phyloP scores from a whole-genome alignment of 768 basidiomycete genomes.

The Pisolithus marmoratus region DNA sequence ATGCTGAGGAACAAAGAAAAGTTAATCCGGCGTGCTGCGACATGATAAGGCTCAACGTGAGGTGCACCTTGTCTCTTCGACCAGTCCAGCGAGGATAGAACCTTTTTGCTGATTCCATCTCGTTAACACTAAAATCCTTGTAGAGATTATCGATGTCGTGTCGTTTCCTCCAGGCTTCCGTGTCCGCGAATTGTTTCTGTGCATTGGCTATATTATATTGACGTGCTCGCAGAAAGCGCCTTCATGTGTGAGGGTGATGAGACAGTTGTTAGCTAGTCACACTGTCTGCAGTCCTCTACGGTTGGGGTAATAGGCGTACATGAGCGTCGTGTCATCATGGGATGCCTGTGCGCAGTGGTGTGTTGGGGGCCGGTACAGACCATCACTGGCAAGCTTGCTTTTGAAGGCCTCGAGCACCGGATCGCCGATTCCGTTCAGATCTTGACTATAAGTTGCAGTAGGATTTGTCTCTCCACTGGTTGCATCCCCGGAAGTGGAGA shows the following conservation, averaged over 20 bases:
- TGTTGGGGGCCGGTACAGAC: slow-evolving; percentile 43
- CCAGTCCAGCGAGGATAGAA: slow-evolving; percentile 85
- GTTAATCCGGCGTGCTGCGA: not conserved
- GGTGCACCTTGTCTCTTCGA: slow-evolving; percentile 62
- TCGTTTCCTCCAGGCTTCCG: slow-evolving; percentile 63
- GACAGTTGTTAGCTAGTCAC: not conserved
- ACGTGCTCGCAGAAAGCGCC: slow-evolving; percentile 81
- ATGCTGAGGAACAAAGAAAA: slow-evolving; percentile 31
- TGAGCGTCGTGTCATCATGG: slow-evolving; percentile 60
- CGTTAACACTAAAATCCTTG: slow-evolving; percentile 48
- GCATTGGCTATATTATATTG: slow-evolving; percentile 59
- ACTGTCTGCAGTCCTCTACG: not conserved
- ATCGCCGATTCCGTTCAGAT: not conserved
- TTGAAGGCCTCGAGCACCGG: slow-evolving; percentile 45
- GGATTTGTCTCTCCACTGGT: not conserved
- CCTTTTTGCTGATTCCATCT: slow-evolving; percentile 52
- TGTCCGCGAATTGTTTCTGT: slow-evolving; percentile 61
- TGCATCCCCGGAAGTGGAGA: no score
- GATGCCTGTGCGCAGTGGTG: slow-evolving; percentile 33
- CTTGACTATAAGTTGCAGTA: not conserved
- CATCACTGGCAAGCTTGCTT: slow-evolving; percentile 38
- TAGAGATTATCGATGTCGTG: slow-evolving; percentile 61
- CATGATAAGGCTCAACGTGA: not conserved
- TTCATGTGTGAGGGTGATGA: slow-evolving; percentile 5
- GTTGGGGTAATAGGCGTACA: slow-evolving; percentile 38